A percentile compares a stretch with the other conserved stretches of the same genome.
phyloP scores from a whole-genome alignment of 352 stramenopile species.

The Phytopythium montanum region DNA sequence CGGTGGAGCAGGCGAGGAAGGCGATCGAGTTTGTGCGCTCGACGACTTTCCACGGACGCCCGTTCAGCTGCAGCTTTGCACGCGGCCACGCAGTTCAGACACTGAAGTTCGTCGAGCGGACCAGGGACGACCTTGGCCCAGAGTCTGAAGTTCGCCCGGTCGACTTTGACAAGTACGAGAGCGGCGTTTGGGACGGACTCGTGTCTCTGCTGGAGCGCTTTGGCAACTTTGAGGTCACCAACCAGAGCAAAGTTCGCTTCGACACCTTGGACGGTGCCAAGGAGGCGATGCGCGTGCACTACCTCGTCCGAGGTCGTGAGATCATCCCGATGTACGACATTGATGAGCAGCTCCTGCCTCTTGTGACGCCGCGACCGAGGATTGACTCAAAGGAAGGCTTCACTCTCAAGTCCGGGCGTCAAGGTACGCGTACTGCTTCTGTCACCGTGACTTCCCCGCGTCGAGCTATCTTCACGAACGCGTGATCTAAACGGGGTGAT shows the following conservation, averaged over 20 bases:
- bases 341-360: slow-evolving; percentile 46
- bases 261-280: slow-evolving; percentile 51
- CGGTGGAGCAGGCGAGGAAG: slow-evolving; percentile 44
- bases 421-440: slow-evolving; percentile 19
- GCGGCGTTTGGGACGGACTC: slow-evolving; percentile 44
- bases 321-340: slow-evolving; percentile 70
- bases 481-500: background rate
- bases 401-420: slow-evolving; percentile 50
- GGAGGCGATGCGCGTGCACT: slow-evolving; percentile 42
- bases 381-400: slow-evolving; percentile 33
- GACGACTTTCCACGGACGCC: slow-evolving; percentile 33
- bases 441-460: background rate
- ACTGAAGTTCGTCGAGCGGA: slow-evolving; percentile 57
- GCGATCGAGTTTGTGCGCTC: slow-evolving; percentile 43
- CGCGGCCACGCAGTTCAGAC: slow-evolving; percentile 60
- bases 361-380: slow-evolving; percentile 39
- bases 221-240: slow-evolving; percentile 39
- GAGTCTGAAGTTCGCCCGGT: slow-evolving; percentile 40
- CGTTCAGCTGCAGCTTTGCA: slow-evolving; percentile 69
- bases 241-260: slow-evolving; percentile 52
- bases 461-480: background rate
- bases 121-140: slow-evolving; percentile 26
- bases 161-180: slow-evolving; percentile 39
- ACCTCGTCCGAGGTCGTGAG: slow-evolving; percentile 40
- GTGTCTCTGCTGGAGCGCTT: slow-evolving; percentile 39